Percentiles rank a stretch among this genome's conserved stretches.
Conservation (phyloP, 2,329 filamentous ascomycete species). For the Canariomyces notabilis region DNA sequence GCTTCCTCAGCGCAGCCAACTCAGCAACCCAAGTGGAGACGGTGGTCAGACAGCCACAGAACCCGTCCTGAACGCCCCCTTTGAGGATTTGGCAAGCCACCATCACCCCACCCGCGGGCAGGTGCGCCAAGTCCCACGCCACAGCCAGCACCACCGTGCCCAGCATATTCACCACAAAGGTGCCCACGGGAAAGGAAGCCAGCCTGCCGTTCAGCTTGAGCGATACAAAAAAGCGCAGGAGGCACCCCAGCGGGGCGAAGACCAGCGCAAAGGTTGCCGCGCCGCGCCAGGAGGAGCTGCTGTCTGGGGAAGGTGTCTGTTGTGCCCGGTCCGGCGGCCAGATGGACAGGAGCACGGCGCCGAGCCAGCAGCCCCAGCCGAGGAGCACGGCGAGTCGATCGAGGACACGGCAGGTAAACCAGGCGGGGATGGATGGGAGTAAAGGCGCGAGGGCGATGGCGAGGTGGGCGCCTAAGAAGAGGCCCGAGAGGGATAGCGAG, state of each 20-base stretch:
- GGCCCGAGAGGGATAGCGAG: slow-evolving; percentile 61
- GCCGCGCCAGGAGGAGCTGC: slow-evolving; percentile 64
- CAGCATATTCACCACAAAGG: slow-evolving; percentile 74
- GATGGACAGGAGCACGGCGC: slow-evolving; percentile 64
- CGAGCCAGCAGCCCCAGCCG: slow-evolving; percentile 72
- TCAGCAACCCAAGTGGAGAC: slow-evolving; percentile 64
- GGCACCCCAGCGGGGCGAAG: slow-evolving; percentile 76
- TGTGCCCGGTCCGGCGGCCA: slow-evolving; percentile 59
- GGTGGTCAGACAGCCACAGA: slow-evolving; percentile 63
- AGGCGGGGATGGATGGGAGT: slow-evolving; percentile 57
- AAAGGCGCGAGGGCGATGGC: slow-evolving; percentile 56
- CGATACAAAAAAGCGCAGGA: slow-evolving; percentile 69
- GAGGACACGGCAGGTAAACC: slow-evolving; percentile 52
- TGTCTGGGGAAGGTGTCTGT: too few species aligned
- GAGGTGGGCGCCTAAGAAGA: slow-evolving; percentile 70
- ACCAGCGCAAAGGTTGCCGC: slow-evolving; percentile 69
- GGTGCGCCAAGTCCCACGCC: slow-evolving; percentile 74
- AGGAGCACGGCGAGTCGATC: slow-evolving; percentile 62
- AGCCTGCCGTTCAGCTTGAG: slow-evolving; percentile 63
- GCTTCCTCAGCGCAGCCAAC: slow-evolving; percentile 44
- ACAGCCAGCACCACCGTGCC: slow-evolving; percentile 72
- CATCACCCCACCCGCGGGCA: slow-evolving; percentile 45
- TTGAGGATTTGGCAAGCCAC: slow-evolving; percentile 56
- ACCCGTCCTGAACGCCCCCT: slow-evolving; percentile 61
- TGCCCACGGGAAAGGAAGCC: slow-evolving; percentile 73